Base-by-base conservation (phyloP, 192 early-diverging fungal genomes). In the Linnemannia elongata region DNA sequence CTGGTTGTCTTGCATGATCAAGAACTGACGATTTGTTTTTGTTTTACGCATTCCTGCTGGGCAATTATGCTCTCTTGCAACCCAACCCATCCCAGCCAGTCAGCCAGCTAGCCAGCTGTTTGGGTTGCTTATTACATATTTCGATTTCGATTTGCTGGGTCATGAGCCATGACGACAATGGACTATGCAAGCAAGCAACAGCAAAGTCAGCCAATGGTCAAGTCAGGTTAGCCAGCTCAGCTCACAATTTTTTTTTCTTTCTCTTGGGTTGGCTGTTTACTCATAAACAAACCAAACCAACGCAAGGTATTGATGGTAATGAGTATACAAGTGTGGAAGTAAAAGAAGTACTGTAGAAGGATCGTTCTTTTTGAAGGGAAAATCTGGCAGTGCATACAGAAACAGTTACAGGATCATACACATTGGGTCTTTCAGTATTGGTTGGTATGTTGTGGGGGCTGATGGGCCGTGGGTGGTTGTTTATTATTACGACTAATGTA, bases 401-500 rank as follows among this genome's bases (percentile, higher is more conserved):
- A 30, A 1, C 60, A 66, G 60, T 33, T 30, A 66, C 27, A 30
- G 10, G n/a, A 66, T 66, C 30, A 66, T 12, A 33, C 60, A 66
- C 2, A 57, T n/a, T 66, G 8, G 60, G 8, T 33, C 60, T 27
- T 66, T 66, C 6, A 66, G 60, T 66, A 35, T 30, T 66, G 60
- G 60, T 66, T 66, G 60, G 60, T 35, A 66, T 66, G 60, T 66
- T 66, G 60, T 66, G 60, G 30, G 60, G 30, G 30, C n/a, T 60
- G 24, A 10, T 27, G n/a, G 30, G 49, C 49, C 33, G 60, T 9
- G 33, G 60, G 60, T 66, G 38, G 38, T 39, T 39, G 5, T 52
- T 66, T 66, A 66, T 66, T 66, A 66, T 66, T 66, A 66, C 60
- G 60, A 66, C 60, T 66, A 66, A 66, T 66, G 9, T 66, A 74